These are phyloP conservation scores for Sporothrix brasiliensis DNA, from an alignment of 2,329 filamentous ascomycete genomes.

Conservation along the genomic window DNA sequence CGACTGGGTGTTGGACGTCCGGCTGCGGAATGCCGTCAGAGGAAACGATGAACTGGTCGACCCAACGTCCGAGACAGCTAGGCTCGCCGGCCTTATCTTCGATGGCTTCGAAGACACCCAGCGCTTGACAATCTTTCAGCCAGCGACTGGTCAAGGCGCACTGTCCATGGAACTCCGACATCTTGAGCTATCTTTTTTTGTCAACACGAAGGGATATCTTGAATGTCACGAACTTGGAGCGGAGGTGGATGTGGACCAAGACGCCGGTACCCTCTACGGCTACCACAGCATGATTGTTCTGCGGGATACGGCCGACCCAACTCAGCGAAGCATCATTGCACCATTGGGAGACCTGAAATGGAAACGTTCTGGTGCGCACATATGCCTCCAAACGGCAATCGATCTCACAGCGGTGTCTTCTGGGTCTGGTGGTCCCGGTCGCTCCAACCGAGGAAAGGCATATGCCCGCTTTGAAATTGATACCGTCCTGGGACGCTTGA, in stretches of 20 bases:
- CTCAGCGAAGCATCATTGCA: constrained; percentile 55
- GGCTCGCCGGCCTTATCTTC: constrained; percentile 51
- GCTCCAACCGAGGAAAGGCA: constrained; percentile 40
- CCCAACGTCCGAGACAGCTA: constrained; percentile 49
- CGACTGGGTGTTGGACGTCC: constrained; percentile 46
- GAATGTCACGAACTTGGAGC: constrained; percentile 53
- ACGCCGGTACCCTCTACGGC: constrained; percentile 63
- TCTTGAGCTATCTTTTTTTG: constrained; percentile 57
- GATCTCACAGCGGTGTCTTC: background rate
- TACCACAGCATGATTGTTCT: constrained; percentile 62
- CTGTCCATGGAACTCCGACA: constrained; percentile 56
- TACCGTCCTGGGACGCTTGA: constrained; percentile 56
- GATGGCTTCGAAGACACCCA: constrained; percentile 51
- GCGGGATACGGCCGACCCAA: constrained; percentile 47
- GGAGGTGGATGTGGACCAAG: constrained; percentile 60
- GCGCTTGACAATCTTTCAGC: constrained; percentile 53
- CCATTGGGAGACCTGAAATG: constrained; percentile 49
- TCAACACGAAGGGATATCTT: constrained; percentile 51
- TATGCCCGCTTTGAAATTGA: constrained; percentile 60
- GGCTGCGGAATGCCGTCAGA: constrained; percentile 32
- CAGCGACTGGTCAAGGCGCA: constrained; percentile 29
- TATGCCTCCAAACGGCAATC: constrained; percentile 42
- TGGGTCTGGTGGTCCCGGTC: no score
- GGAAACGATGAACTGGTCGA: constrained; percentile 50
- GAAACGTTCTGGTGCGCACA: constrained; percentile 47